Conservation (phyloP, 2,329 filamentous ascomycete genomes). For the Cadophora gregata region DNA sequence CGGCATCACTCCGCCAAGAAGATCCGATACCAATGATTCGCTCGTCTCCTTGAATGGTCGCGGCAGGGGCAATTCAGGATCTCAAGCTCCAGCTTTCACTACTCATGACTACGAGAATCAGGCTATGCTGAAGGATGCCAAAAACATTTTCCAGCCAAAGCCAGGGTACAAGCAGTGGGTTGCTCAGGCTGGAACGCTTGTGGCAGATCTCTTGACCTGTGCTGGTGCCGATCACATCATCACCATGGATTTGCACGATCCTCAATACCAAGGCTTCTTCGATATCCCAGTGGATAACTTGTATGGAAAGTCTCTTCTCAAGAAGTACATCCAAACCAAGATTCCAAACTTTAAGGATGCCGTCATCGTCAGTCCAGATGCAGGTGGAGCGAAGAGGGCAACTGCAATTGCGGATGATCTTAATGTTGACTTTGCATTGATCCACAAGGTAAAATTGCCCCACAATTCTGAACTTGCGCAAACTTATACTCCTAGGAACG, state of each 20-base stretch:
- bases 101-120: constrained; percentile 70
- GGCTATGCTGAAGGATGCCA: constrained; percentile 56
- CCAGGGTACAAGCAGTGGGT: constrained; percentile 99
- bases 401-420: constrained; percentile 93
- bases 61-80: constrained; percentile 35
- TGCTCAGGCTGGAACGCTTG: constrained; percentile 91
- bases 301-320: constrained; percentile 79
- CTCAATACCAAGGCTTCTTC: constrained; percentile 98
- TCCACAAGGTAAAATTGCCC: constrained; percentile 80
- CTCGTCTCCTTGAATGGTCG: constrained; percentile 43
- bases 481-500: constrained; percentile 69
- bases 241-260: constrained; percentile 96
- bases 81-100: constrained; percentile 50
- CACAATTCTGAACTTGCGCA: constrained; percentile 42
- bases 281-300: constrained; percentile 98
- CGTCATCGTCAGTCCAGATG: constrained; percentile 95
- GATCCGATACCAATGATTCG: constrained; percentile 50
- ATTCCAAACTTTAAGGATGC: constrained; percentile 82
- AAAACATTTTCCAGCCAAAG: constrained; percentile 75
- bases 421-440: constrained; percentile 94
- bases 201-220: constrained; percentile 92
- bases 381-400: constrained; percentile 93
- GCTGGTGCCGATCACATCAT: constrained; percentile 97
- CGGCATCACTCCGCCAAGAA: constrained; percentile 45
- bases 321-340: constrained; percentile 76